Conservation (phyloP, 306 rosid genomes). For the Castanospermum australe region DNA sequence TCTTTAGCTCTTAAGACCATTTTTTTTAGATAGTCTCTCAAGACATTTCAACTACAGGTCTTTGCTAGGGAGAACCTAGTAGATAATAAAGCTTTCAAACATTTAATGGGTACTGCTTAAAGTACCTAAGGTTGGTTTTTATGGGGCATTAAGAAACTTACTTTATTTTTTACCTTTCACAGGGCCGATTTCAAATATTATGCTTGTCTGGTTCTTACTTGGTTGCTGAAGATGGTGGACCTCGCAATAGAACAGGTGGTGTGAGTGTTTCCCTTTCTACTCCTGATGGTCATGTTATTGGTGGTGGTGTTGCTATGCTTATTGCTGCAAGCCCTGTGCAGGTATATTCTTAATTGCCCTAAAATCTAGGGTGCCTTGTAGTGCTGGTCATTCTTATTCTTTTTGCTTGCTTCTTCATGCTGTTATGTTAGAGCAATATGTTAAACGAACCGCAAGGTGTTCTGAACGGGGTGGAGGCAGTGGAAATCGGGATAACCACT, state of each 20-base stretch:
- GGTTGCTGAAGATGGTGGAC: constrained; percentile 94
- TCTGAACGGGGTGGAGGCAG: background rate
- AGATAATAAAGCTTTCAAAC: too few relatives aligned
- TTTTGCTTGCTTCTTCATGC: background rate
- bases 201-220: constrained; percentile 94
- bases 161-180: constrained; percentile 15
- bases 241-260: constrained; percentile 81
- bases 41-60: background rate
- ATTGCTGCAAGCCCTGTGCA: constrained; percentile 83
- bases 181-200: constrained; percentile 94
- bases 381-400: background rate
- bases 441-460: background rate
- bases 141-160: background rate
- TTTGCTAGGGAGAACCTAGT: background rate
- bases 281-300: constrained; percentile 83
- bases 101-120: background rate
- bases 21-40: too few relatives aligned
- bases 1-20: too few relatives aligned
- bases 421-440: background rate
- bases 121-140: background rate
- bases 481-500: background rate
- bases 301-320: constrained; percentile 83
- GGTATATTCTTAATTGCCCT: constrained; percentile 50
- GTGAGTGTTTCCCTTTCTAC: constrained; percentile 82
- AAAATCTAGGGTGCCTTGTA: background rate